Evolutionary conservation across 306 rosid species (phyloP).

Genomic region (Abrus precatorius): DNA sequence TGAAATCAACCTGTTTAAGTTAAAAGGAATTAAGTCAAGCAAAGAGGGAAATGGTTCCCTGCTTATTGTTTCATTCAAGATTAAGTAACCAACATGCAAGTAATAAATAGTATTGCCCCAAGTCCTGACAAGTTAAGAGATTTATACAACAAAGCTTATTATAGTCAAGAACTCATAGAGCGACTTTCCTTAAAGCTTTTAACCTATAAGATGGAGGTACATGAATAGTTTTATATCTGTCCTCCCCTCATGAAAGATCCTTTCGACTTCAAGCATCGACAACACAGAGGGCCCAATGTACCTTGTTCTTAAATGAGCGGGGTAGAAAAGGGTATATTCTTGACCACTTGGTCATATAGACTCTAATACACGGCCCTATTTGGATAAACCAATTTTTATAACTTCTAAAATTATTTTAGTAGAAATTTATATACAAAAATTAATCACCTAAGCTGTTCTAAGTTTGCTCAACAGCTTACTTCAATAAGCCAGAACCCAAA

Average conservation of each 20-base stretch:
- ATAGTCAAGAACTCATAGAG: neutral
- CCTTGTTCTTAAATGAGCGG: constrained; percentile 2
- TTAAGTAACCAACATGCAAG: constrained; percentile 16
- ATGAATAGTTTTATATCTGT: neutral
- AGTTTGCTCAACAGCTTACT: constrained; percentile 12
- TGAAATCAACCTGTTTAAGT: constrained; percentile 86
- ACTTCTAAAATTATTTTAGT: neutral
- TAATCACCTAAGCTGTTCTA: neutral
- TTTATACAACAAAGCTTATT: constrained; percentile 11
- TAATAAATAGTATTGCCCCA: constrained; percentile 1
- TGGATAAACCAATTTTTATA: constrained; percentile 8
- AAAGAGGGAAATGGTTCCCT: constrained; percentile 22
- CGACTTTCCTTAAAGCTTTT: neutral
- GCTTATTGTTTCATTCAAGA: constrained; percentile 30
- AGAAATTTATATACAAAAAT: neutral
- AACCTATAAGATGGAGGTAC: neutral
- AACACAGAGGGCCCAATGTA: neutral
- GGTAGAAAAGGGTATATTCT: neutral
- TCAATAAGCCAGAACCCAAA: neutral
- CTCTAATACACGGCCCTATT: neutral
- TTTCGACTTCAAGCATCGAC: constrained; percentile 2
- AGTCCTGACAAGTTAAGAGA: constrained; percentile 1
- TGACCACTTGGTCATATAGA: neutral
- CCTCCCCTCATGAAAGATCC: neutral
- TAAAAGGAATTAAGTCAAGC: constrained; percentile 21